Base-by-base conservation (phyloP, 495 filamentous ascomycete species). In the Gamarada debralockiae region DNA sequence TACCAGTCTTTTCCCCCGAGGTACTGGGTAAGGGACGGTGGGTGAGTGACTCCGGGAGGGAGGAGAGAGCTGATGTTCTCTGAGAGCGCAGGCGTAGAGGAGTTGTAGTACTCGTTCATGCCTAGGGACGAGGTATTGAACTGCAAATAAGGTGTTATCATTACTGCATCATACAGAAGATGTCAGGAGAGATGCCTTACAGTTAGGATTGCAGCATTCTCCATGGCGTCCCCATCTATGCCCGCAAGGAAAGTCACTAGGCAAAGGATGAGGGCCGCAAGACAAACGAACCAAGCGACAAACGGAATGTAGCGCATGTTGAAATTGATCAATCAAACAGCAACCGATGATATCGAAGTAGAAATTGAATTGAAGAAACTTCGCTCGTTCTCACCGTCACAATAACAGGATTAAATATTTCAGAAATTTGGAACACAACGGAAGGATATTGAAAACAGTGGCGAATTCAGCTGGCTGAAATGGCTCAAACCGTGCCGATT, bases 121-220 rank as follows among this genome's bases (percentile, higher is more conserved):
- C 42, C 42, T 45, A 45, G 42, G 42, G 42, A 45, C 42, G 42
- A 45, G 42, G 42, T 45, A 45, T 45, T 45, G 42, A 45, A 45
- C 42, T 45, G 24, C 22, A 27, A 45, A 45, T 45, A 45, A 45
- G 42, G 23, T 45, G 42, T 45, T 34, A 25, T 25, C 15, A 45
- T 21, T 45, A 20, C 42, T 45, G 42, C 13, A 45, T 45, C 15
- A 45, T 45, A 45, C 42, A 45, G 42, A 22, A 45, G 22, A 23
- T 45, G 42, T 25, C 23, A 45, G 42, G 23, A 45, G 42, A 45
- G 42, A 45, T 45, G 42, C 42, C 42, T 45, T 25, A 45, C 42
- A 22, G 42, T 45, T 45, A 45, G 42, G 42, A 45, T 27, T 20
- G 42, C 42, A 45, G 5, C 10, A 45, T 45, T 25, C 42, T 45